phyloP scores from a whole-genome alignment of 345 rosid species.

The Geranium brycei region DNA sequence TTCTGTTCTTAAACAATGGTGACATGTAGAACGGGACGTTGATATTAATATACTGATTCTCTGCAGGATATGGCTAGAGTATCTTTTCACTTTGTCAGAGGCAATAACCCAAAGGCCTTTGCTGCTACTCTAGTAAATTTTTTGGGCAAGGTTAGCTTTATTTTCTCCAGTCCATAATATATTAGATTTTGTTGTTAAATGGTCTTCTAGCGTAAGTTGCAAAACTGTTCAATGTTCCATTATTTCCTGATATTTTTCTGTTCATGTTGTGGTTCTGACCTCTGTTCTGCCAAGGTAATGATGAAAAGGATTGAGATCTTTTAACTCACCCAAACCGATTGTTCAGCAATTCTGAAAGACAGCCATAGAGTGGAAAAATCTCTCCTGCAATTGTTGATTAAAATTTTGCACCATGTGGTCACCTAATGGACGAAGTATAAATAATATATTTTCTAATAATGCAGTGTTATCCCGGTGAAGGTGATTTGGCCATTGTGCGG shows the following conservation, averaged over 20 bases:
- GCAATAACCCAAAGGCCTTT: slow-evolving; percentile 54
- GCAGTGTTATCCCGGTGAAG: slow-evolving; percentile 99
- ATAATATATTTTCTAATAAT: not conserved
- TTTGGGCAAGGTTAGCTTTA: slow-evolving; percentile 64
- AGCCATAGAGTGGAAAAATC: too few species aligned
- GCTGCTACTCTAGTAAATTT: slow-evolving; percentile 65
- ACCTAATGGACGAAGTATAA: not conserved
- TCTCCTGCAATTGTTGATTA: too few species aligned
- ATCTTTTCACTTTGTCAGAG: slow-evolving; percentile 79
- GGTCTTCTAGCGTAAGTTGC: not conserved
- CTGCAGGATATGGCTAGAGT: slow-evolving; percentile 84
- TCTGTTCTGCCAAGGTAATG: not conserved
- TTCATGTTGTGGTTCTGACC: not conserved
- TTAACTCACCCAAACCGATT: not conserved
- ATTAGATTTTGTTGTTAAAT: not conserved
- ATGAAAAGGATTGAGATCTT: not conserved
- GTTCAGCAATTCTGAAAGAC: too few species aligned
- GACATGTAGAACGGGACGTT: not conserved
- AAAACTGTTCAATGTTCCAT: not conserved
- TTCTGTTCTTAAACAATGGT: not conserved
- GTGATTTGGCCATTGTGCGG: slow-evolving; percentile 80
- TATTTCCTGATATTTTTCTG: too few species aligned
- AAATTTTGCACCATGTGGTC: not conserved
- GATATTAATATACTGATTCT: not conserved
- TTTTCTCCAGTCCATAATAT: not conserved